Evolutionary conservation across 345 rosid genomes (phyloP).

Genomic region (Schrenkiella parvula): DNA sequence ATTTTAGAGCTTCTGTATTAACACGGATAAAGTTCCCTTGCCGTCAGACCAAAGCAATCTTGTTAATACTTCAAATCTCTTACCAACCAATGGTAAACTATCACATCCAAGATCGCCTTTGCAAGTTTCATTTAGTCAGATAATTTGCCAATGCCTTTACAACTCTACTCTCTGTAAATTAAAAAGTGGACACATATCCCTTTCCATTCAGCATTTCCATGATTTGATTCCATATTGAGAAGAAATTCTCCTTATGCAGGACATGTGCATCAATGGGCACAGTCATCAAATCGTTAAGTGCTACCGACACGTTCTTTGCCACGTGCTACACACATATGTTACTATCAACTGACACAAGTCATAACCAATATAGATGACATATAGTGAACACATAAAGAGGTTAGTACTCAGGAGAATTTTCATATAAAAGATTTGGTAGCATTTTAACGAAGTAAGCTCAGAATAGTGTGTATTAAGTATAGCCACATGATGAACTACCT

Average conservation of each 20-base stretch:
- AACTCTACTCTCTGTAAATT: slow-evolving; percentile 85
- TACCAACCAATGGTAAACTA: slow-evolving; percentile 41
- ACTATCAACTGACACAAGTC: too few species aligned
- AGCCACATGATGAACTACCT: background rate
- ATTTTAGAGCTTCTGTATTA: slow-evolving; percentile 66
- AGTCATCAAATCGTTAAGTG: slow-evolving; percentile 50
- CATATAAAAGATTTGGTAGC: background rate
- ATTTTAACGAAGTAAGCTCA: background rate
- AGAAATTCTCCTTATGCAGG: slow-evolving; percentile 50
- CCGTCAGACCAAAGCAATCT: slow-evolving; percentile 51
- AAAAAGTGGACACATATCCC: slow-evolving; percentile 88
- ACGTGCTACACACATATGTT: too few species aligned
- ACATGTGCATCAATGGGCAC: slow-evolving; percentile 24
- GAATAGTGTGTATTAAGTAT: background rate
- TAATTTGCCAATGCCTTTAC: slow-evolving; percentile 65
- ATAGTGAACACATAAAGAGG: background rate
- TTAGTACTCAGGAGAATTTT: background rate
- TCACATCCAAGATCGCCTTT: slow-evolving; percentile 29
- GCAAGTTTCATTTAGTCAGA: slow-evolving; percentile 41
- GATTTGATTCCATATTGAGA: slow-evolving; percentile 46
- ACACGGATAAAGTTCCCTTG: slow-evolving; percentile 46
- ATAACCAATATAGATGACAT: too few species aligned
- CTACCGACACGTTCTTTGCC: slow-evolving; percentile 52
- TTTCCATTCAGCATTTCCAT: slow-evolving; percentile 61
- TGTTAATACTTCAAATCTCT: slow-evolving; percentile 65